A percentile compares a stretch with the other conserved stretches of the same genome.
phyloP scores from a whole-genome alignment of 768 basidiomycete species.

The Hysterangium stoloniferum region DNA sequence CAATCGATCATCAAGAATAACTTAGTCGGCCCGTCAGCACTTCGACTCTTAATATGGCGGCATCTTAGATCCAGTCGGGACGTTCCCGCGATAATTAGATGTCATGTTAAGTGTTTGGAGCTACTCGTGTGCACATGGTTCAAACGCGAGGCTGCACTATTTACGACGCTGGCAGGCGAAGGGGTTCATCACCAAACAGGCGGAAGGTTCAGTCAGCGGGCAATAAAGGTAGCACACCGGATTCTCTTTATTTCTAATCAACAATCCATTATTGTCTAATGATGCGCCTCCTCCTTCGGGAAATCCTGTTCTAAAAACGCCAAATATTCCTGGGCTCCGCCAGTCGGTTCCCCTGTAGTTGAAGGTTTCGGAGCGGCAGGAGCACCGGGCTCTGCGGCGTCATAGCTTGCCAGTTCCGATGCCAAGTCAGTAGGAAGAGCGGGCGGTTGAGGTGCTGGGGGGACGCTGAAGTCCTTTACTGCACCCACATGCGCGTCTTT shows the following conservation, averaged over 20 bases:
- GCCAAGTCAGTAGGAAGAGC: constrained; percentile 77
- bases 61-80: too few relatives aligned
- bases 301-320: constrained; percentile 75
- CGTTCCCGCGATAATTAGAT: too few relatives aligned
- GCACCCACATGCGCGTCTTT: constrained; percentile 84
- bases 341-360: constrained; percentile 11
- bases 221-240: neutral
- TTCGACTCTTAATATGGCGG: too few relatives aligned
- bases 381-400: constrained; percentile 59
- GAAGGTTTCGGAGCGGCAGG: constrained; percentile 26
- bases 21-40: too few relatives aligned
- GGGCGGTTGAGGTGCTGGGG: constrained; percentile 68
- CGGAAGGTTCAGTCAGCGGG: too few relatives aligned
- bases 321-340: constrained; percentile 71
- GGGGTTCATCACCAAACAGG: too few relatives aligned
- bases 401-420: constrained; percentile 81
- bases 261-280: constrained; percentile 18
- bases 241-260: neutral
- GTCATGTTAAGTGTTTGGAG: too few relatives aligned
- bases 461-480: constrained; percentile 77
- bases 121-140: too few relatives aligned
- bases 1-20: too few relatives aligned
- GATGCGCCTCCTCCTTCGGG: constrained; percentile 56
- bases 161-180: too few relatives aligned
- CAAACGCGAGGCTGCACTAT: too few relatives aligned